phyloP scores from a whole-genome alignment of 805 yeast genomes.

The Komagataella phaffii region DNA sequence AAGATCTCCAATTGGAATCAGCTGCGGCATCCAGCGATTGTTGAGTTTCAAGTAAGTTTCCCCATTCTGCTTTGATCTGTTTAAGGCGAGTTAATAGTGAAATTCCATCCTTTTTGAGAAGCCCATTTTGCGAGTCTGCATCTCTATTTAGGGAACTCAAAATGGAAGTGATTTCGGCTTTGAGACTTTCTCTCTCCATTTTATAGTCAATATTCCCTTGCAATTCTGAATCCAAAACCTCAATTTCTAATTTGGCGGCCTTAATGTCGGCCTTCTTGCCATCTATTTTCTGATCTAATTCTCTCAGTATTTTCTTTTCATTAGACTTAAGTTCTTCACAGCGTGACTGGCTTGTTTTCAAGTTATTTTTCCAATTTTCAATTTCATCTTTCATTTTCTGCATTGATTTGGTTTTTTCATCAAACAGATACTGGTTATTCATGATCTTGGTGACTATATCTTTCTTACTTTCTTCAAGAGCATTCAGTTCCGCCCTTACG shows the following conservation, averaged over 20 bases:
- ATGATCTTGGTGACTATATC: slow-evolving; percentile 20
- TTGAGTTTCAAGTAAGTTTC: slow-evolving; percentile 14
- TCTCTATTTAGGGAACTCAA: background rate
- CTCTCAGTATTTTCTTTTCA: background rate
- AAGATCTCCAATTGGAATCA: slow-evolving; percentile 25
- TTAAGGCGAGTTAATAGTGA: slow-evolving; percentile 10
- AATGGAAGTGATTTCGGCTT: slow-evolving; percentile 1
- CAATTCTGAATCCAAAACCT: slow-evolving; percentile 3
- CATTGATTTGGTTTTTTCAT: slow-evolving; percentile 15
- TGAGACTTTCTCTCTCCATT: slow-evolving; percentile 3
- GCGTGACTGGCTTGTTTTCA: background rate
- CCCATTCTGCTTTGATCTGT: slow-evolving; percentile 17
- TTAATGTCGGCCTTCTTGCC: slow-evolving; percentile 6
- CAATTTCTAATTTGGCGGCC: slow-evolving; percentile 5
- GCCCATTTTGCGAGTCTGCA: slow-evolving; percentile 16
- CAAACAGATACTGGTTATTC: slow-evolving; percentile 17
- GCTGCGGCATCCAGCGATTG: slow-evolving; percentile 17
- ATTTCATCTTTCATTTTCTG: slow-evolving; percentile 21
- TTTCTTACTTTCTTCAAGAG: slow-evolving; percentile 26
- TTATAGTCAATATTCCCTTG: background rate
- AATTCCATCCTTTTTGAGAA: slow-evolving; percentile 14
- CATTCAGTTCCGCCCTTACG: slow-evolving; percentile 25
- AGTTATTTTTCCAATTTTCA: slow-evolving; percentile 16
- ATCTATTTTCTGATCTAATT: background rate
- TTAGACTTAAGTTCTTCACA: slow-evolving; percentile 3